Conservation (phyloP, 2,329 filamentous ascomycete species). For the Cytospora piceicola region DNA sequence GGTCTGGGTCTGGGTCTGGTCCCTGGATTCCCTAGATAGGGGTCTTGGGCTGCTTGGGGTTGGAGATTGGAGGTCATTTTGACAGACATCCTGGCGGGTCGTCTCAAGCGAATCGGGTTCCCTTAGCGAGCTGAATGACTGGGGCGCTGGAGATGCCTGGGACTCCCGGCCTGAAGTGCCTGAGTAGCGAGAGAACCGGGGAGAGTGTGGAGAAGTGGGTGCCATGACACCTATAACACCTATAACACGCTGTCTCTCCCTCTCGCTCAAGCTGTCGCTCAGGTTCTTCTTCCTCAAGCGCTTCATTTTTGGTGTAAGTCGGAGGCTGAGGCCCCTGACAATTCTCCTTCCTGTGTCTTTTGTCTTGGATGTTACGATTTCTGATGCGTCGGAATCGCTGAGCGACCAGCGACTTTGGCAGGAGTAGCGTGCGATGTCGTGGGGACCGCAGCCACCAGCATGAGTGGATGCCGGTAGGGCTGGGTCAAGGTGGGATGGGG, state of each 20-base stretch:
- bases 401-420: conserved; percentile 31
- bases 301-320: conserved; percentile 28
- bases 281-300: conserved; percentile 27
- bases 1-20: conserved; percentile 26
- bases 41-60: conserved; percentile 32
- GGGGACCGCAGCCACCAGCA: conserved; percentile 19
- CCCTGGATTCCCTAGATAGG: conserved; percentile 35
- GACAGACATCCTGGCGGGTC: conserved; percentile 25
- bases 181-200: conserved; percentile 20
- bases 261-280: conserved; percentile 38
- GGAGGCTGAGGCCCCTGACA: conserved; percentile 28
- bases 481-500: conserved; percentile 2
- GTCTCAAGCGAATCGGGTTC: conserved; percentile 17
- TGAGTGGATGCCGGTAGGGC: conserved; percentile 21
- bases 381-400: conserved; percentile 26
- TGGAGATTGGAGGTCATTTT: conserved; percentile 30
- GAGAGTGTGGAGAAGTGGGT: conserved; percentile 21
- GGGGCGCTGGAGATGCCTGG: conserved; percentile 27
- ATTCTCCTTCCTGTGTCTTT: conserved; percentile 22
- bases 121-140: conserved; percentile 22
- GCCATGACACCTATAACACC: neutral
- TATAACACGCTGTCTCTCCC: conserved; percentile 1
- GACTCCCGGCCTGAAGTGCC: conserved; percentile 13
- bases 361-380: conserved; percentile 8
- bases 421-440: conserved; percentile 20